Percentiles rank a stretch among this genome's conserved stretches.
These are phyloP conservation scores for Termitomyces sp. DNA, from an alignment of 768 basidiomycete species.

Conservation along the genomic window DNA sequence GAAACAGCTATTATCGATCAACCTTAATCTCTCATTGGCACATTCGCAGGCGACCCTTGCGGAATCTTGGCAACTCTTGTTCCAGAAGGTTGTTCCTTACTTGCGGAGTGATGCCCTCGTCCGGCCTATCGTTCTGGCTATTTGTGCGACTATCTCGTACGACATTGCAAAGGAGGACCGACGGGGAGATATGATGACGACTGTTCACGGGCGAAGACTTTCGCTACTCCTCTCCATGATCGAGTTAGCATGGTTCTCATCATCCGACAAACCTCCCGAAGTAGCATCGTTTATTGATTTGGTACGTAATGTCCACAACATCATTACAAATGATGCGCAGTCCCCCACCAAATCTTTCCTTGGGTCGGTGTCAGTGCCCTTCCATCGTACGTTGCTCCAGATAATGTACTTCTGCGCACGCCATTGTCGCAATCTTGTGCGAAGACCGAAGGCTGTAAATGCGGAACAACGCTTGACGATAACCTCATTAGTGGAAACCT, in stretches of 20 bases:
- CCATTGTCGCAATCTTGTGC: constrained; percentile 48
- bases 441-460: constrained; percentile 42
- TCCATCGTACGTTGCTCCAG: constrained; percentile 78
- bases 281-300: constrained; percentile 57
- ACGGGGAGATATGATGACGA: constrained; percentile 79
- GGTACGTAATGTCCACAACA: constrained; percentile 51
- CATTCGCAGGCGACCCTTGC: constrained; percentile 72
- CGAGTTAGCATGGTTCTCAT: constrained; percentile 76
- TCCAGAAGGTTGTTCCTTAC: constrained; percentile 59
- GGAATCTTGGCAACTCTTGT: constrained; percentile 71
- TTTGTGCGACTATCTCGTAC: constrained; percentile 60
- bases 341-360: constrained; percentile 71
- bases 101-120: constrained; percentile 55
- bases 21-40: constrained; percentile 81
- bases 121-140: constrained; percentile 46
- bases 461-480: constrained; percentile 60
- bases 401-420: constrained; percentile 73
- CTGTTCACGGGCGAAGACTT: constrained; percentile 72
- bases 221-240: constrained; percentile 68
- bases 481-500: constrained; percentile 53
- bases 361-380: constrained; percentile 53
- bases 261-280: constrained; percentile 47
- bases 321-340: constrained; percentile 71
- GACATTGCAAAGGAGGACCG: constrained; percentile 64
- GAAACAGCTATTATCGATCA: constrained; percentile 63